A percentile compares a stretch with the other conserved stretches of the same genome.
Evolutionary conservation across 441 rosid species (phyloP).

Genomic region (Adansonia gregorii): DNA sequence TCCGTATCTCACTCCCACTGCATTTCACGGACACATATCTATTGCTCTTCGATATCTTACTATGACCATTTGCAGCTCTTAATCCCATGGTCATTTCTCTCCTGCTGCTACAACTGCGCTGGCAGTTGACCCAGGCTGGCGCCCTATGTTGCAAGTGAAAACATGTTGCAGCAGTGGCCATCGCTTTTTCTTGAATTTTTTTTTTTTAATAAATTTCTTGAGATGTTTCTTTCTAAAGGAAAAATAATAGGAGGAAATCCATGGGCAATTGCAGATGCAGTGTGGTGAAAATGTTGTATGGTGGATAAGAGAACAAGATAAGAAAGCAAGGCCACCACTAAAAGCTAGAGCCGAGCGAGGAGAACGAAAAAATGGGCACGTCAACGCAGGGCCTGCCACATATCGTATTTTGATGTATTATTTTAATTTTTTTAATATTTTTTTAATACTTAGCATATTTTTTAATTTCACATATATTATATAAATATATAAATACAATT

Average conservation of each 20-base stretch:
- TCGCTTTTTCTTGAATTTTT: constrained; percentile 7
- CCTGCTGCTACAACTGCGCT: constrained; percentile 25
- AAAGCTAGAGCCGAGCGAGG: too few species aligned
- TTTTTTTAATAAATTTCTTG: neutral
- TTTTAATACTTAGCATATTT: too few species aligned
- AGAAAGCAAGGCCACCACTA: constrained; percentile 13
- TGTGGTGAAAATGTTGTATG: constrained; percentile 32
- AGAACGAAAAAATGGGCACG: too few species aligned
- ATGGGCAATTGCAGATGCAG: neutral
- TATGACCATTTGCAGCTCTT: neutral
- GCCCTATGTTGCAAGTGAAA: constrained; percentile 28
- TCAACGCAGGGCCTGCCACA: too few species aligned
- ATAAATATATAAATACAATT: too few species aligned
- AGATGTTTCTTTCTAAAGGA: neutral
- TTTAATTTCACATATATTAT: too few species aligned
- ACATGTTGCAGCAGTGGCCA: constrained; percentile 39
- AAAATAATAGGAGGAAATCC: constrained; percentile 8
- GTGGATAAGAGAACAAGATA: constrained; percentile 42
- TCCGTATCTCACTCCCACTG: constrained; percentile 37
- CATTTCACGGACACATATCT: constrained; percentile 38
- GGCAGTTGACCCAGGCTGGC: constrained; percentile 26
- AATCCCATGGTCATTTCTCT: neutral
- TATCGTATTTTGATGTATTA: too few species aligned
- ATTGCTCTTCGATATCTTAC: neutral
- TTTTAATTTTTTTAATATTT: too few species aligned